Conservation (phyloP, 352 stramenopile species). For the Phytopythium boreale region DNA sequence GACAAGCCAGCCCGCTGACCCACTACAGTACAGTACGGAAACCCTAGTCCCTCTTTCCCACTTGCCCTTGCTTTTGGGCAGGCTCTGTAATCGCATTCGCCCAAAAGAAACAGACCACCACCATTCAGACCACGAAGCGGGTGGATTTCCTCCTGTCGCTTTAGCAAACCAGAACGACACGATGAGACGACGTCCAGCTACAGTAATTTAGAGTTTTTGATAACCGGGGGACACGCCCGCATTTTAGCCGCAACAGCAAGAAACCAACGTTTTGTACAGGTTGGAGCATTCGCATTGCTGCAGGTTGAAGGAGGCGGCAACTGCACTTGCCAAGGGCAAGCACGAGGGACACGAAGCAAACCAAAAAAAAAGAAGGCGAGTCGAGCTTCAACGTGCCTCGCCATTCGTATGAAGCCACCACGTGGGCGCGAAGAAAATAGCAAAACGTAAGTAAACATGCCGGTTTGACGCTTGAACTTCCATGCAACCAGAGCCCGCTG, state of each 20-base stretch:
- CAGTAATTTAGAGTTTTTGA: not conserved
- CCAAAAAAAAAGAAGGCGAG: not conserved
- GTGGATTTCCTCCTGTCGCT: not conserved
- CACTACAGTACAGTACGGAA: not conserved
- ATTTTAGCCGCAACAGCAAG: not conserved
- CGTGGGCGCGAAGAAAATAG: not conserved
- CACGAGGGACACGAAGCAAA: not conserved
- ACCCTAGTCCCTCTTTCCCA: constrained; percentile 2
- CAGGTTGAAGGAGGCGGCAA: constrained; percentile 2
- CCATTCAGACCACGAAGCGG: not conserved
- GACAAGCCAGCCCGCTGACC: constrained; percentile 2
- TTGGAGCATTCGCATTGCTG: not conserved
- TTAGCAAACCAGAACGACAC: not conserved
- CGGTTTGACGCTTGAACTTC: constrained; percentile 3
- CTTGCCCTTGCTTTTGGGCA: not conserved
- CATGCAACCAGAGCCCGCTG: not conserved
- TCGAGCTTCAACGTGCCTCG: constrained; percentile 1
- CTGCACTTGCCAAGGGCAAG: not conserved
- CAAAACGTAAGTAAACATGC: not conserved
- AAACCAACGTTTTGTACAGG: not conserved
- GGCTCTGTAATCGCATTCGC: constrained; percentile 1
- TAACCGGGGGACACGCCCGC: not conserved
- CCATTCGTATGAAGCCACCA: not conserved
- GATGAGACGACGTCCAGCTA: not conserved
- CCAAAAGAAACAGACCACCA: not conserved